Evolutionary conservation across 495 filamentous ascomycete species (phyloP).

Genomic region (Trichocladium uniseriatum): DNA sequence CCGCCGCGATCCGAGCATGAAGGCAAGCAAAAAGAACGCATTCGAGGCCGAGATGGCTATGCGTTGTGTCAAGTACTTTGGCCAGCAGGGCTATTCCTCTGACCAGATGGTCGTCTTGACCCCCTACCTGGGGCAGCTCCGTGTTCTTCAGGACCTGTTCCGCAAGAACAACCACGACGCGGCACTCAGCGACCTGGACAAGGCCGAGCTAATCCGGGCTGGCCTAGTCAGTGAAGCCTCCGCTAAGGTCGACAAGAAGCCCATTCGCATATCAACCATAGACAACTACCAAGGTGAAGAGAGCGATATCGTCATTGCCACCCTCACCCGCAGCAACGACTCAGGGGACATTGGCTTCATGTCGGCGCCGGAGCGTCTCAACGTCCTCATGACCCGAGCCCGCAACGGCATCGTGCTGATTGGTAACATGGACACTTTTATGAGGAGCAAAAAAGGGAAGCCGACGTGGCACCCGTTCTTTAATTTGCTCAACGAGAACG

Average conservation of each 20-base stretch:
- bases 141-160: conserved; percentile 45
- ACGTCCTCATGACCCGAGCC: conserved; percentile 65
- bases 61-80: conserved; percentile 60
- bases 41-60: conserved; percentile 63
- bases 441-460: conserved; percentile 50
- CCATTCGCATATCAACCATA: conserved; percentile 56
- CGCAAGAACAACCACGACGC: conserved; percentile 42
- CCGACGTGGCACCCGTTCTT: conserved; percentile 51
- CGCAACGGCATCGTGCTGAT: conserved; percentile 60
- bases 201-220: conserved; percentile 54
- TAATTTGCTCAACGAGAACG: conserved; percentile 42
- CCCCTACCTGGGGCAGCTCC: conserved; percentile 64
- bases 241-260: conserved; percentile 42
- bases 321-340: conserved; percentile 58
- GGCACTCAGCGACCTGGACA: conserved; percentile 61
- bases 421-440: conserved; percentile 61
- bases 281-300: conserved; percentile 82
- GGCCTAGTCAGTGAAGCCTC: conserved; percentile 50
- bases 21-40: conserved; percentile 50
- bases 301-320: conserved; percentile 61
- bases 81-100: conserved; percentile 65
- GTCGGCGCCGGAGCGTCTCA: conserved; percentile 55
- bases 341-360: conserved; percentile 66
- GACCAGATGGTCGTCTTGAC: conserved; percentile 61
- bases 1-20: conserved; percentile 39